Base-by-base conservation (phyloP, 805 yeast genomes). In the Ascoidea asiatica region DNA sequence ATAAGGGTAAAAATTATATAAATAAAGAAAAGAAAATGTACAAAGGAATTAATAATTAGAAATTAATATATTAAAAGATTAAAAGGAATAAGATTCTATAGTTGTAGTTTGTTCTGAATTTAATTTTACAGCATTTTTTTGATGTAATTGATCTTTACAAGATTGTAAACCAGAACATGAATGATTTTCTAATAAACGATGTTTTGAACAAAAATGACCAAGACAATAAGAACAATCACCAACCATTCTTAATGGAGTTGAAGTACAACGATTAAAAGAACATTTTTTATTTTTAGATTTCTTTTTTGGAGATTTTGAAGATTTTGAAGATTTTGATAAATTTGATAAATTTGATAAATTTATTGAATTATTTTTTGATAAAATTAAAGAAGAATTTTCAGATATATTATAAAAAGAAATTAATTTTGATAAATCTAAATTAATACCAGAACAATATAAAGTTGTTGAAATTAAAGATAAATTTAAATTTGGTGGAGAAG, bases 141-240 rank as follows among this genome's bases (percentile, higher is more conserved):
- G 89, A 55, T 85, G 94, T 52, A 86, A 77, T 54, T 73, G 77
- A 54, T 86, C 89, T 67, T 85, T 85, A 67, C 94, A 86, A 51
- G 66, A 71, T 56, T 80, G 81, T 47, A 87, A 70, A 5, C 92
- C 95, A 46, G 72, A 68, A 59, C 96, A 87, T 47, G 70, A 60
- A 63, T 87, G 96, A 60, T 80, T 87, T 62, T 87, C 96, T 64
- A 88, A 68, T 45, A 87, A 67, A 46, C 96, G 73, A 64, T 87
- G 96, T 55, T 82, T 81, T 29, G 90, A 81, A 62, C 96, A 87
- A 61, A 77, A 87, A 56, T 80, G 81, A 40, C 95, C 94, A 41
- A 75, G 75, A 61, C 96, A 87, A 57, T 79, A 82, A 44, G 78
- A 73, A 61, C 96, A 87, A 59, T 81, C 88, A 41, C 96, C 96